Evolutionary conservation across 2,329 filamentous ascomycete genomes (phyloP).

Genomic region (Calonectria hawksworthii): DNA sequence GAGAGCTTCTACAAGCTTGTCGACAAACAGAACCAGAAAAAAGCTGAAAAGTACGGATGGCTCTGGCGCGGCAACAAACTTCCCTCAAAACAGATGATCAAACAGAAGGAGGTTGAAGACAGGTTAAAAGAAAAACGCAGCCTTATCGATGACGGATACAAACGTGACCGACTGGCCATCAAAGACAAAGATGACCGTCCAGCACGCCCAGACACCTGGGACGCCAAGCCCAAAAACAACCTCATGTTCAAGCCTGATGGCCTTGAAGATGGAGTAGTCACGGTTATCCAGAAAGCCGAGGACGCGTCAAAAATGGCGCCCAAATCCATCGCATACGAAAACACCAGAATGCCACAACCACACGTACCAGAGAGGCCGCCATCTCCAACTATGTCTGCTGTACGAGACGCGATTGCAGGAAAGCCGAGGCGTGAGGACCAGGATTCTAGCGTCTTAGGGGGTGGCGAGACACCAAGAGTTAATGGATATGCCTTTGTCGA

Average conservation of each 20-base stretch:
- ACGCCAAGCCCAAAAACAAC: constrained; percentile 79
- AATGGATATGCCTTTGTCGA: constrained; percentile 97
- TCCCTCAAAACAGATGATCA: constrained; percentile 82
- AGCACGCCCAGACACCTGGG: constrained; percentile 84
- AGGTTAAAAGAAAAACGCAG: constrained; percentile 62
- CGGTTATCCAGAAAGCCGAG: constrained; percentile 77
- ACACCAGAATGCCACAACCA: constrained; percentile 80
- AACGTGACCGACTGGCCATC: constrained; percentile 72
- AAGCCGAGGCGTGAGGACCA: constrained; percentile 73
- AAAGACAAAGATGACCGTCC: constrained; percentile 78
- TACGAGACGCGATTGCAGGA: constrained; percentile 87
- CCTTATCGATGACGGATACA: constrained; percentile 69
- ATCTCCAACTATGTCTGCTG: constrained; percentile 87
- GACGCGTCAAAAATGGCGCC: constrained; percentile 79
- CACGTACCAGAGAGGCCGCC: constrained; percentile 65
- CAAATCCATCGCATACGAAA: constrained; percentile 83
- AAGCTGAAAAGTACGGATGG: constrained; percentile 88
- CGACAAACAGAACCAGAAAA: constrained; percentile 90
- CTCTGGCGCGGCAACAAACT: constrained; percentile 91
- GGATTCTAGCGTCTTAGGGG: constrained; percentile 65
- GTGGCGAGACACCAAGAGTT: constrained; percentile 86
- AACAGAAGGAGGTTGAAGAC: constrained; percentile 73
- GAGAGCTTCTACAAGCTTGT: constrained; percentile 95
- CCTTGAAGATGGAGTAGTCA: constrained; percentile 71
- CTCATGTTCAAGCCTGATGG: constrained; percentile 88